These are phyloP conservation scores for Cryptococcus jaspeensis DNA, from an alignment of 1,284 basidiomycete species.

Conservation along the genomic window DNA sequence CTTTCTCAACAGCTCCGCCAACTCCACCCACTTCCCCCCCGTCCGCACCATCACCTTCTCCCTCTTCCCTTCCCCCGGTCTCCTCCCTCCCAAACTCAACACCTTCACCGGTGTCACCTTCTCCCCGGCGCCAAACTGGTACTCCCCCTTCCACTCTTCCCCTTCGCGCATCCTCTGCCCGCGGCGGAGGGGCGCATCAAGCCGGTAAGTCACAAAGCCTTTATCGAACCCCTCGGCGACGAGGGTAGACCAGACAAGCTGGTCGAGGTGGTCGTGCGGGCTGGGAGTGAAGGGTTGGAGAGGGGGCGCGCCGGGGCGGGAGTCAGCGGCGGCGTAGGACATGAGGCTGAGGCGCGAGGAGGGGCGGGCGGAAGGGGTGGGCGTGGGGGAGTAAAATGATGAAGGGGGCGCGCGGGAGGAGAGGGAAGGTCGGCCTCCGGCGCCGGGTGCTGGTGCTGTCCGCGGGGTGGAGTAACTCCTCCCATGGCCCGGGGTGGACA, in stretches of 20 bases:
- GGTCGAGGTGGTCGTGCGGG: slow-evolving; percentile 44
- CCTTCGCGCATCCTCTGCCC: slow-evolving; percentile 40
- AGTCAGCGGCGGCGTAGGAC: slow-evolving; percentile 13
- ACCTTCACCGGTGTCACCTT: slow-evolving; percentile 34
- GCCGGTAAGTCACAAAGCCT: slow-evolving; percentile 28
- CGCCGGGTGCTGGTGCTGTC: slow-evolving; percentile 9
- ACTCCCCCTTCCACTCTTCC: slow-evolving; percentile 49
- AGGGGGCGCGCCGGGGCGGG: neutral
- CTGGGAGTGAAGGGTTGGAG: slow-evolving; percentile 38
- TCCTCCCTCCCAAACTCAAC: slow-evolving; percentile 26
- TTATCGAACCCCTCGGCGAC: slow-evolving; percentile 24
- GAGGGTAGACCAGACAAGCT: slow-evolving; percentile 30
- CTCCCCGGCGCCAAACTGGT: slow-evolving; percentile 42
- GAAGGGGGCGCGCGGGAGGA: slow-evolving; percentile 32
- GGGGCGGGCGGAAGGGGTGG: slow-evolving; percentile 19
- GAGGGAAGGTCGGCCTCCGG: slow-evolving; percentile 8
- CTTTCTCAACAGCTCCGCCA: slow-evolving; percentile 22
- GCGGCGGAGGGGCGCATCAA: slow-evolving; percentile 39
- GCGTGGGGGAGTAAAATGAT: slow-evolving; percentile 36
- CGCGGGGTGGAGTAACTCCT: slow-evolving; percentile 2
- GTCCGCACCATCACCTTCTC: slow-evolving; percentile 37
- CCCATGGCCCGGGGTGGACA: slow-evolving; percentile 1
- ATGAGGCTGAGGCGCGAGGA: slow-evolving; percentile 29
- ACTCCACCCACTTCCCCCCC: slow-evolving; percentile 39
- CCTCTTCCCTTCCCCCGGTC: slow-evolving; percentile 16